Conservation (phyloP, 208 protist species). For the Acanthamoeba divionensis region DNA sequence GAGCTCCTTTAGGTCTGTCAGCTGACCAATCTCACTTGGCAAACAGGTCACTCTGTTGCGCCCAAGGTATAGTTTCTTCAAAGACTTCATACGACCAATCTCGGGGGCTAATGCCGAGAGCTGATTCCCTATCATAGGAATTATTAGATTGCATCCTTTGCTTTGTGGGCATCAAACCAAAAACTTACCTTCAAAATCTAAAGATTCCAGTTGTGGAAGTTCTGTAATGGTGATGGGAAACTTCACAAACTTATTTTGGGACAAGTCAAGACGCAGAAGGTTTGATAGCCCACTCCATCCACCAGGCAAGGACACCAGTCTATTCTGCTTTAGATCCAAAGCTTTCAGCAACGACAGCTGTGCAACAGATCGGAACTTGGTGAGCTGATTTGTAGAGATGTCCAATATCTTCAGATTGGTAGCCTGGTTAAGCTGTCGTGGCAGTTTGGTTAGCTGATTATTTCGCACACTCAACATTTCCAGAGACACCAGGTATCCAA, state of each 20-base stretch:
- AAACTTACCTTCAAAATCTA: constrained; percentile 39
- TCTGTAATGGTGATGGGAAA: constrained; percentile 30
- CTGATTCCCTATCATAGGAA: no score
- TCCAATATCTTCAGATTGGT: constrained; percentile 54
- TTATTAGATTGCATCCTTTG: no score
- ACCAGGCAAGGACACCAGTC: not conserved
- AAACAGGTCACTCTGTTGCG: constrained; percentile 33
- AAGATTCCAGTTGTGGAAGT: not conserved
- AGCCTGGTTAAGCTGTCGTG: not conserved
- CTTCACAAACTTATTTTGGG: not conserved
- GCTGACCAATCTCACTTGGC: not conserved
- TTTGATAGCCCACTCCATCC: not conserved
- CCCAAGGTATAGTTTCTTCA: constrained; percentile 65
- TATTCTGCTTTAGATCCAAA: constrained; percentile 48
- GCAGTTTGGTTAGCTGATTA: constrained; percentile 53
- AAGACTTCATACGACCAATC: constrained; percentile 10
- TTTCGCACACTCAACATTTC: no score
- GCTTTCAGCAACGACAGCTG: constrained; percentile 27
- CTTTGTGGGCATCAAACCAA: no score
- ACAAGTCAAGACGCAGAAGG: constrained; percentile 18
- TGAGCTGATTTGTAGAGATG: not conserved
- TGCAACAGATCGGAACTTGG: not conserved
- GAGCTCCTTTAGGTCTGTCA: not conserved
- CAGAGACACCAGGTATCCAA: not conserved
- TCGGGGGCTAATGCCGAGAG: constrained; percentile 55